A percentile compares a stretch with the other conserved stretches of the same genome.
Conservation (phyloP, 441 rosid genomes). For the Adansonia rubrostipa region DNA sequence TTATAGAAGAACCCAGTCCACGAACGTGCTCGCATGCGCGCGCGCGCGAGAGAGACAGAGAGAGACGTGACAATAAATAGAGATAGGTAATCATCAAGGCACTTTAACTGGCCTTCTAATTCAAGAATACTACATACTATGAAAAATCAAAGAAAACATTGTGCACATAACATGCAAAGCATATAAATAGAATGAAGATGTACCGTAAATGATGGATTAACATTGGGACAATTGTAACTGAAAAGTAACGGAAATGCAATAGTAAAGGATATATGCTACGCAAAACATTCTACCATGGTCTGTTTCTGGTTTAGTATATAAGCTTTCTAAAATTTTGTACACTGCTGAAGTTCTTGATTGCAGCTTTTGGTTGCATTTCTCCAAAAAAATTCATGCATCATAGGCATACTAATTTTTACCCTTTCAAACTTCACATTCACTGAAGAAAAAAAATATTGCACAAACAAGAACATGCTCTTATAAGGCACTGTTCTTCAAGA, state of each 20-base stretch:
- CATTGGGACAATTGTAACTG: neutral
- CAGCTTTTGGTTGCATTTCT: neutral
- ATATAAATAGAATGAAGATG: neutral
- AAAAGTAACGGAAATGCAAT: neutral
- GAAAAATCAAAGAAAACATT: neutral
- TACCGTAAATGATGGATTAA: neutral
- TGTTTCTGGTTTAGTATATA: neutral
- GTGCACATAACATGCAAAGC: neutral
- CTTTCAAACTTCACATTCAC: neutral
- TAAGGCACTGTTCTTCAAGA: neutral
- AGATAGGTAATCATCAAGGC: neutral
- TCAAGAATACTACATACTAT: neutral
- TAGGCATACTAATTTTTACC: neutral
- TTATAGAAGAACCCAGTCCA: neutral
- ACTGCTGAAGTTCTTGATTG: neutral
- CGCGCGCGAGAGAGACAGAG: neutral
- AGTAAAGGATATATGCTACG: neutral
- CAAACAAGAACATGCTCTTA: neutral
- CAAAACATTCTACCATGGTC: neutral
- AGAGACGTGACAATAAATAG: neutral
- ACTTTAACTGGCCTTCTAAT: neutral
- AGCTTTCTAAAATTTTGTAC: neutral
- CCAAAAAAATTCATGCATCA: neutral
- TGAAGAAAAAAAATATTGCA: neutral
- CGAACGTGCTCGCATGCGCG: too few relatives aligned